Evolutionary conservation across 352 stramenopile species (phyloP), one percentile per base, ranked within the genome.

Genomic region (Phytophthora hibernalis): DNA sequence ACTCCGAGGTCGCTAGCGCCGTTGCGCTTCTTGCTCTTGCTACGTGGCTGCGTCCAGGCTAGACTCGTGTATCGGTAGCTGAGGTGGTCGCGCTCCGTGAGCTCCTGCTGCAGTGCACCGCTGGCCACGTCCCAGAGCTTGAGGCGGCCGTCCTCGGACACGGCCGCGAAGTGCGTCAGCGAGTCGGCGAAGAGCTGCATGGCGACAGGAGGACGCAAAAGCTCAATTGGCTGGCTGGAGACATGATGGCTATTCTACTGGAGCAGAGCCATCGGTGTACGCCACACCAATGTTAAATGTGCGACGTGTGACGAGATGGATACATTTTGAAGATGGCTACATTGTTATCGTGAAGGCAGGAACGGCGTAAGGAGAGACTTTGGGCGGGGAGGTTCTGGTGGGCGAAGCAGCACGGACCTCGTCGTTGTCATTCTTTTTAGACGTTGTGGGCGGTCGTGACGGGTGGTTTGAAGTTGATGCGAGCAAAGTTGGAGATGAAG

Each of bases 11-110:
- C 62, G 16, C 61, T 60, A 50, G 78, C 85, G 53, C 65, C 61
- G 33, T 49, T 58, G 57, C 84, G 82, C 70, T 90, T 90, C 58
- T 74, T 70, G 53, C 67, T 71, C 42, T 76, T 74, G 16, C 12
- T 45, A 28, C 65, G 70, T 18, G 63, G 43, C 58, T 83, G 76
- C 22, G 82, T 82, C 87, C 87, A 96, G 15, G 85, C 79, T 26
- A 90, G 66, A 60, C 77, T 77, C 43, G 85, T 96, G 75, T 92
- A 94, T 43, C 83, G 88, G 81, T 93, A 93, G 64, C 71, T 92
- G 37, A 94, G 74, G 70, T 96, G 85, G 64, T 96, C 85, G 47
- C 85, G 82, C 74, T 96, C 85, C 62, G 89, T 89, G 15, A 94
- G 73, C 55, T 96, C 88, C 67, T 88, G 81, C 51, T 87, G 76